Percentiles rank a stretch among this genome's conserved stretches.
phyloP scores from a whole-genome alignment of 2,329 filamentous ascomycete genomes.

The Parastagonospora nodorum region DNA sequence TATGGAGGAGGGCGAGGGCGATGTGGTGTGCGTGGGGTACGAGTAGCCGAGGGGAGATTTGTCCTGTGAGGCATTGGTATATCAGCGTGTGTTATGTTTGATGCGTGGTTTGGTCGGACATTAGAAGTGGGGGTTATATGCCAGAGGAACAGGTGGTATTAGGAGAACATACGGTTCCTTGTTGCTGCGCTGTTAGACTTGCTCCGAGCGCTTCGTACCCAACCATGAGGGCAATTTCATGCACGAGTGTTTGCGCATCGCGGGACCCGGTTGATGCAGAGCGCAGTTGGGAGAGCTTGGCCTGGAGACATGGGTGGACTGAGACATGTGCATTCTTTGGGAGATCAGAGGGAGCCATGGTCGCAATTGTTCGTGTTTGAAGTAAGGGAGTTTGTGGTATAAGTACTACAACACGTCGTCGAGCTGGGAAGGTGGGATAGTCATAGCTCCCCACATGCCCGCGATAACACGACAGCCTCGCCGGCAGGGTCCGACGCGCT shows the following conservation, averaged over 20 bases:
- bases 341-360: constrained; percentile 44
- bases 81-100: constrained; percentile 3
- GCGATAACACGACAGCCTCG: not conserved
- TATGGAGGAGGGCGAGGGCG: constrained; percentile 68
- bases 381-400: not conserved
- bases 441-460: constrained; percentile 1
- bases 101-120: not conserved
- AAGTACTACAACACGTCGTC: not conserved
- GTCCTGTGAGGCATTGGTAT: constrained; percentile 58
- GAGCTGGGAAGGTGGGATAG: not conserved
- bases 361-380: not conserved
- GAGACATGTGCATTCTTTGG: constrained; percentile 74
- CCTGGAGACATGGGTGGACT: constrained; percentile 80
- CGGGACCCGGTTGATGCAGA: constrained; percentile 70
- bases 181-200: constrained; percentile 61
- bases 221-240: constrained; percentile 84
- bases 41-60: constrained; percentile 77
- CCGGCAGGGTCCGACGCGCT: not conserved
- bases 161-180: constrained; percentile 64
- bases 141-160: not conserved
- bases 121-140: constrained; percentile 1
- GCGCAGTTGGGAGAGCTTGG: constrained; percentile 88
- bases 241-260: constrained; percentile 80
- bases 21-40: constrained; percentile 69
- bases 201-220: constrained; percentile 78